These are phyloP conservation scores for Fusarium papillatum DNA, from an alignment of 2,329 filamentous ascomycete genomes.

Conservation along the genomic window DNA sequence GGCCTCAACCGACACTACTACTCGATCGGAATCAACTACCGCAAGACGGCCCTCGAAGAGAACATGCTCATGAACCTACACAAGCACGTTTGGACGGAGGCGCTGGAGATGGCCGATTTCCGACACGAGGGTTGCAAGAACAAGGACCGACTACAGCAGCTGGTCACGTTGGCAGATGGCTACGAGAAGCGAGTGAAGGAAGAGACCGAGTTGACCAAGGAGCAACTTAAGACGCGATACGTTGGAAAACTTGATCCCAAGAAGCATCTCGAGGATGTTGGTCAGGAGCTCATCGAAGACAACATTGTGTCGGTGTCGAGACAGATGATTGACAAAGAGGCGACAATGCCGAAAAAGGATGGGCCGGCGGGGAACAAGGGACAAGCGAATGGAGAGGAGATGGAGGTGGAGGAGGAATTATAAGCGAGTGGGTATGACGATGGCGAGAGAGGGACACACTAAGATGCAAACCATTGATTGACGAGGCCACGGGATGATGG, in stretches of 20 bases:
- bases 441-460: background rate
- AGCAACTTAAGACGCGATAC: conserved; percentile 98
- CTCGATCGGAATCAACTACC: conserved; percentile 98
- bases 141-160: conserved; percentile 87
- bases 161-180: conserved; percentile 91
- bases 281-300: conserved; percentile 97
- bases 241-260: conserved; percentile 99
- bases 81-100: conserved; percentile 99
- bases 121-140: conserved; percentile 86
- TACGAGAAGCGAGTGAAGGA: conserved; percentile 99
- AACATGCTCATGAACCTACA: conserved; percentile 99
- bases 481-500: conserved; percentile 41
- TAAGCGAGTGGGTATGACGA: conserved; percentile 36
- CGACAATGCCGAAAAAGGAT: conserved; percentile 86
- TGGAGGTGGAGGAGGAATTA: conserved; percentile 78
- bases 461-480: conserved; percentile 6
- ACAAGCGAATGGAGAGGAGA: conserved; percentile 68
- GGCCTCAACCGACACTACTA: conserved; percentile 99
- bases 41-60: conserved; percentile 97
- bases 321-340: conserved; percentile 99
- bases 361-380: conserved; percentile 60
- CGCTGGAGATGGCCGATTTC: conserved; percentile 97
- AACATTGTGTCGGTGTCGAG: conserved; percentile 99
- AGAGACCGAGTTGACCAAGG: conserved; percentile 96
- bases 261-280: conserved; percentile 98